Evolutionary conservation across 257 asterid species (phyloP), one percentile per base, ranked within the genome.

Genomic region (Plantago major): DNA sequence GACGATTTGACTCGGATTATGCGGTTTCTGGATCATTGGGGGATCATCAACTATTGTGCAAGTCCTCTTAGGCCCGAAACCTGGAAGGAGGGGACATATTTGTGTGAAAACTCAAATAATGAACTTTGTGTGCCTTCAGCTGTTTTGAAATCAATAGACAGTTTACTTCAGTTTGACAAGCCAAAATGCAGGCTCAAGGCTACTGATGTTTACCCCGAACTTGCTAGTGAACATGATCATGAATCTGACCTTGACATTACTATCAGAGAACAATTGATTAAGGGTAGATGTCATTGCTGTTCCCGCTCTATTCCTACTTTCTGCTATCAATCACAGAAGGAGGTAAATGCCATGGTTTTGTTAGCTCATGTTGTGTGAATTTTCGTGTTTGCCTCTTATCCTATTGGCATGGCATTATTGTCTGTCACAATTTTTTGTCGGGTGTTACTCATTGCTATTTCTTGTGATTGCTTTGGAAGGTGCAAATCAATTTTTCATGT

Each of bases 1-100:
- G 97, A 84, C 57, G 97, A 93, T 77, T 67, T 87, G 67, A 77
- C 78, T 72, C 82, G 97, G 70, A 79, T 93, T 53, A 78, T 84
- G 56, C 75, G 96, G 77, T 93, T 89, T 85, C 95, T 93, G 71
- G 96, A 89, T 74, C 95, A 89, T 56, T 93, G 97, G 97, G 99
- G 99, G 58, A 83, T 93, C 68, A 85, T 93, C 58, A 93, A 93
- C 63, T 93, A 93, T 48, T 93, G 96, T 71, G 96, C 99, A 47
- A 57, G 73, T 46, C 74, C 94, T 66, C 83, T 68, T 54, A 70
- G 76, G 75, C 67, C 64, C 18, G 94, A 75, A 77, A 46, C 66
- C 45, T 81, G 61, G 46, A 87, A 82, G 73, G 90, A 82, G 50
- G 94, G 77, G 42, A 73, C 88, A 18, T 78, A 67, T 66, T 71